Evolutionary conservation across 768 basidiomycete species (phyloP).

Genomic region (Suillus variegatus): DNA sequence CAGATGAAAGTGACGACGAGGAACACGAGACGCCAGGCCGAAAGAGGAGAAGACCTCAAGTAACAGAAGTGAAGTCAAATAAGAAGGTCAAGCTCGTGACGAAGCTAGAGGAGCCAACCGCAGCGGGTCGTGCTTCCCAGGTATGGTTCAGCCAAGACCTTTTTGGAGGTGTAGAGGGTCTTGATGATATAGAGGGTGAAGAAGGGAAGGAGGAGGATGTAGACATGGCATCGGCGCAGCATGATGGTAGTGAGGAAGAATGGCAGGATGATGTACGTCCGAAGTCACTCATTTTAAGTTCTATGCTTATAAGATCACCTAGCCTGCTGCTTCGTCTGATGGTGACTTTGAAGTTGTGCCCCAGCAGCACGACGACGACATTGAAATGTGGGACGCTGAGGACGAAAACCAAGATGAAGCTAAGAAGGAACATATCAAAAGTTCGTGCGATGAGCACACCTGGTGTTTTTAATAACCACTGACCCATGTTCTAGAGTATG

Average conservation of each 20-base stretch:
- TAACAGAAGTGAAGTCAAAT: constrained; percentile 23
- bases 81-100: constrained; percentile 59
- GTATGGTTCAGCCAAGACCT: constrained; percentile 97
- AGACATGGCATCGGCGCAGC: constrained; percentile 29
- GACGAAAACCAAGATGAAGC: constrained; percentile 72
- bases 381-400: constrained; percentile 79
- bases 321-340: constrained; percentile 28
- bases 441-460: constrained; percentile 42
- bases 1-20: constrained; percentile 52
- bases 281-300: neutral
- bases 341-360: constrained; percentile 79
- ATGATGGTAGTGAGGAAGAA: constrained; percentile 33
- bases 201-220: constrained; percentile 30
- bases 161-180: constrained; percentile 66
- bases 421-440: constrained; percentile 63
- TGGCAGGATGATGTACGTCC: constrained; percentile 28
- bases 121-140: constrained; percentile 59
- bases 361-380: constrained; percentile 54
- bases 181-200: constrained; percentile 40
- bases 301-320: constrained; percentile 12
- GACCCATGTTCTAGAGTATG: constrained; percentile 55
- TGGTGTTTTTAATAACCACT: neutral
- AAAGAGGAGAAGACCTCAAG: constrained; percentile 45
- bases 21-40: constrained; percentile 26
- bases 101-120: constrained; percentile 40